Conservation (phyloP, 78 protist species). For the Mantamonas sphyraenae region DNA sequence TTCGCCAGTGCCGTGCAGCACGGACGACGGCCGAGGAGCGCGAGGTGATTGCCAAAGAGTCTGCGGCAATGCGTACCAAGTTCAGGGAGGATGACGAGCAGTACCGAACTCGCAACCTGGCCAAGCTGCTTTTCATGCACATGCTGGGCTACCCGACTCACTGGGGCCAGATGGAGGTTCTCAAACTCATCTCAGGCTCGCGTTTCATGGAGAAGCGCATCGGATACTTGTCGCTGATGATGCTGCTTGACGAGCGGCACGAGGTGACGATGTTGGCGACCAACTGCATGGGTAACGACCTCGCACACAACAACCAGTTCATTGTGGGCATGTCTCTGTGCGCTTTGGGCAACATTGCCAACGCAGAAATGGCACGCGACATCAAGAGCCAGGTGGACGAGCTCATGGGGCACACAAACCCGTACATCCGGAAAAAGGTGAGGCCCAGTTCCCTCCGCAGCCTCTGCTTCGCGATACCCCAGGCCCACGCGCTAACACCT, state of each 20-base stretch:
- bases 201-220: slow-evolving; percentile 87
- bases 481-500: too few relatives aligned
- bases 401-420: slow-evolving; percentile 61
- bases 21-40: slow-evolving; percentile 95
- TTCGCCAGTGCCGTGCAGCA: slow-evolving; percentile 77
- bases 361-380: slow-evolving; percentile 90
- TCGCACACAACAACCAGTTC: slow-evolving; percentile 66
- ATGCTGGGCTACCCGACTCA: slow-evolving; percentile 91
- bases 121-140: slow-evolving; percentile 93
- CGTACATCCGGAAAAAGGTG: slow-evolving; percentile 89
- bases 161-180: slow-evolving; percentile 82
- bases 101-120: slow-evolving; percentile 82
- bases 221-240: slow-evolving; percentile 88
- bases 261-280: slow-evolving; percentile 90
- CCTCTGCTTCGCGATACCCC: too few relatives aligned
- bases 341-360: slow-evolving; percentile 88
- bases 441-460: too few relatives aligned
- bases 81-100: slow-evolving; percentile 74
- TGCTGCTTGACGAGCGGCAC: slow-evolving; percentile 88
- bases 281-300: slow-evolving; percentile 62
- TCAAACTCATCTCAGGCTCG: slow-evolving; percentile 81
- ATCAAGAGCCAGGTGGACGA: slow-evolving; percentile 83
- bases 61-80: slow-evolving; percentile 85
- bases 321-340: slow-evolving; percentile 84
- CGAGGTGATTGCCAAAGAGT: slow-evolving; percentile 76